Percentiles rank a stretch among this genome's conserved stretches.
These are phyloP conservation scores for Zoysia matrella DNA, from an alignment of 202 grass and related monocot species.

Conservation along the genomic window DNA sequence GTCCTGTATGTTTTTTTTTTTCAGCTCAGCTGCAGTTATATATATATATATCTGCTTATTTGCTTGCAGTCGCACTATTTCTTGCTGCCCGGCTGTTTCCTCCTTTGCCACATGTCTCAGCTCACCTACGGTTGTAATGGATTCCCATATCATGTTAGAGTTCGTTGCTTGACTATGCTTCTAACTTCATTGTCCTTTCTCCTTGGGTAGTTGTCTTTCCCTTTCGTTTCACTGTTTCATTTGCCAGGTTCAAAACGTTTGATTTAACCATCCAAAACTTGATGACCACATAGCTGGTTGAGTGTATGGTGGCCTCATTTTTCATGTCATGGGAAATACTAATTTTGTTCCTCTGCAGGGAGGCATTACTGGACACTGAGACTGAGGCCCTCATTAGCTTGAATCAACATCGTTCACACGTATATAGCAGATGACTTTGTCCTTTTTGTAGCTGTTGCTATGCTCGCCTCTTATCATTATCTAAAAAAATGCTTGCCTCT, in stretches of 20 bases:
- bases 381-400: slow-evolving; percentile 18
- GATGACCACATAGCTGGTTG: not conserved
- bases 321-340: slow-evolving; percentile 18
- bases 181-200: not conserved
- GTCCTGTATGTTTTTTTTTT: not conserved
- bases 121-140: slow-evolving; percentile 17
- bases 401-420: slow-evolving; percentile 45
- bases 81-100: slow-evolving; percentile 22
- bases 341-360: slow-evolving; percentile 37
- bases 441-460: slow-evolving; percentile 1
- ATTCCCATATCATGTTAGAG: slow-evolving; percentile 38
- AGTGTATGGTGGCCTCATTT: not conserved
- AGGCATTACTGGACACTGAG: slow-evolving; percentile 35
- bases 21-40: not conserved
- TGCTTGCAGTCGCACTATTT: not conserved
- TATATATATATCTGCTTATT: not conserved
- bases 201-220: not conserved
- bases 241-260: slow-evolving; percentile 15
- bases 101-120: slow-evolving; percentile 23
- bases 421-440: slow-evolving; percentile 36
- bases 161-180: slow-evolving; percentile 19
- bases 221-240: not conserved
- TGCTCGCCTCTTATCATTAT: not conserved
- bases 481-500: too few species aligned
- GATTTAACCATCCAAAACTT: slow-evolving; percentile 3